Evolutionary conservation across 148 eudicot genomes (phyloP), one percentile per base, ranked within the genome.

Genomic region (Simmondsia chinensis): DNA sequence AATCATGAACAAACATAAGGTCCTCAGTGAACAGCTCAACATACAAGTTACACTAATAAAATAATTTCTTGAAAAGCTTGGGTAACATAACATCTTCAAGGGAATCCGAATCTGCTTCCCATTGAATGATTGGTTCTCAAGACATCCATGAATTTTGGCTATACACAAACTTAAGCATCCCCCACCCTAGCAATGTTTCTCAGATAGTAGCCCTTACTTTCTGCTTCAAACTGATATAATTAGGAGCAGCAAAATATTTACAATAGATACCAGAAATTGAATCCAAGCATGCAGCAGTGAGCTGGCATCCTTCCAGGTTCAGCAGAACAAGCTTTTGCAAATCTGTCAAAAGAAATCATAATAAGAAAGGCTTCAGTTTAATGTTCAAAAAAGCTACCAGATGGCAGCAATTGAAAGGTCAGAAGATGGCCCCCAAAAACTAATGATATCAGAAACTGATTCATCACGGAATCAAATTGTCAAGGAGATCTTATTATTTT

Each of bases 261-360:
- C 3, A 20, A 30, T 6, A 13, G 17, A n/a, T n/a, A 56, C 69
- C 69, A 50, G 69, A 64, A 29, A 64, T 44, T 17, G 69, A 64
- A 16, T 64, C 63, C 63, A 56, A 44, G 37, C 69, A 64, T n/a
- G 63, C 57, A 64, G 69, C 37, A 38, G 47, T 56, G 20, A 64
- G 52, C 52, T 56, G 69, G 63, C 69, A 64, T 12, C 69, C 69
- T 56, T 64, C 69, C 24, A 64, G 57, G 35, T 64, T 64, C 42
- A 64, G 56, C 48, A 64, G 57, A 31, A 57, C n/a, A 49, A 64
- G 62, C 31, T 50, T 64, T n/a, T 38, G 52, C 52, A 64, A 56
- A 43, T 52, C 69, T 64, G 62, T 39, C 51, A 37, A 5, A 12
- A 36, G 42, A 31, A 43, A 33, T 2, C 1, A 17, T 4, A 26